Evolutionary conservation across 345 rosid species (phyloP), one percentile per base, ranked within the genome.

Genomic region (Rhizophora mangle): DNA sequence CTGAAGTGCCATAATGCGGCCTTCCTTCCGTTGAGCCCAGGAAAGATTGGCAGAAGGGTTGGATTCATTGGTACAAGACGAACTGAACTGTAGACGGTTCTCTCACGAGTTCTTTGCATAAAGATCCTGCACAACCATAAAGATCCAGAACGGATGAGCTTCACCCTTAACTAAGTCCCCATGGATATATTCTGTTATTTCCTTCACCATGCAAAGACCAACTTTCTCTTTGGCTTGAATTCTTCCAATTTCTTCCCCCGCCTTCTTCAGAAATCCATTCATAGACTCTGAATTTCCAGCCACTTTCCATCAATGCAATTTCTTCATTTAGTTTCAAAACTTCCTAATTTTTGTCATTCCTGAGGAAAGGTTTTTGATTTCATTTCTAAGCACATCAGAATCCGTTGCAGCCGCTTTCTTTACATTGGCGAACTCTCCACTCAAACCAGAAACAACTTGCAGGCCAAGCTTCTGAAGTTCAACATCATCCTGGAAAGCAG

Each of bases 331-430:
- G 49, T 67, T 75, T 76, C 26, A 79, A 21, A 43, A 82, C 86
- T 65, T 87, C 92, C 53, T 83, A 3, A 96, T 80, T 68, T 84
- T 90, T 1, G 72, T 8, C 55, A 89, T 74, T 71, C 98, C 99
- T 0, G 34, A 47, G 1, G 89, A 69, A 6, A 95, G 82, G 65
- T 89, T 86, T 0, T 70, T 60, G 8, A 86, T 85, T 46, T 96
- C 96, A 8, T 76, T 71, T 76, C 80, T 68, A 8, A 96, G 88
- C 31, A 88, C 82, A 52, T 80, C 83, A 0, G 93, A 86, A 73
- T 92, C 98, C 98, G 90, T 82, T 0, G 90, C 89, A 34, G 98
- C 99, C 46, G 93, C 92, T 79, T 90, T 95, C 83, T 90, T 95
- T 60, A 92, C 97, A 72, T 85, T 82, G 24, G 73, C 74, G 32